phyloP scores from a whole-genome alignment of 1,139 yeast genomes.

The Yamadazyma dendronema region DNA sequence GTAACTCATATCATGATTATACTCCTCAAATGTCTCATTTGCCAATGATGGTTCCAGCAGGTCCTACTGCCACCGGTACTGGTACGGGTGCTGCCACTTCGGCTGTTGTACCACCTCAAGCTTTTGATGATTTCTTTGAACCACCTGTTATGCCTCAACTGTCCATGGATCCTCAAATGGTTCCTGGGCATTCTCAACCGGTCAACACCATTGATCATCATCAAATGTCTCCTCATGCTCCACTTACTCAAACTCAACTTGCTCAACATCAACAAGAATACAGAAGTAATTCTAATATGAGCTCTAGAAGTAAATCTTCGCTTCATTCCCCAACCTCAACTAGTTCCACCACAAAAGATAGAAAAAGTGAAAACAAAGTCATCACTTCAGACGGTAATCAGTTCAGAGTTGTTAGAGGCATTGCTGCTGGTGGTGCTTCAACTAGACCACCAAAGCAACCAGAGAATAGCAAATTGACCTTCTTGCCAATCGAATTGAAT shows the following conservation, averaged over 20 bases:
- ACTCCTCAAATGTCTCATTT: slow-evolving; percentile 3
- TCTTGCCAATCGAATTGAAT: slow-evolving; percentile 45
- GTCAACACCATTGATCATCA: too few relatives aligned
- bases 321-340: slow-evolving; percentile 5
- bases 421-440: slow-evolving; percentile 57
- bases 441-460: slow-evolving; percentile 54
- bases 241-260: slow-evolving; percentile 1
- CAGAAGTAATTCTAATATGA: not conserved
- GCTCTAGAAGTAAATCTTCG: not conserved
- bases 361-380: slow-evolving; percentile 14
- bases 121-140: not conserved
- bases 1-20: slow-evolving; percentile 12
- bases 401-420: slow-evolving; percentile 52
- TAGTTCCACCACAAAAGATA: slow-evolving; percentile 4
- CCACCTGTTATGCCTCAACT: not conserved
- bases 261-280: slow-evolving; percentile 3
- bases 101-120: not conserved
- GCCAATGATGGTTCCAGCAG: not conserved
- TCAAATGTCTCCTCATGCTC: not conserved
- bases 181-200: not conserved
- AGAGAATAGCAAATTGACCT: slow-evolving; percentile 28
- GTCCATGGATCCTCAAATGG: slow-evolving; percentile 1
- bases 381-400: slow-evolving; percentile 13
- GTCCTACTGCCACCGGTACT: not conserved
- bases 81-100: not conserved